These are phyloP conservation scores for Opeltia flavorubescens DNA, from an alignment of 495 filamentous ascomycete species.

Conservation along the genomic window DNA sequence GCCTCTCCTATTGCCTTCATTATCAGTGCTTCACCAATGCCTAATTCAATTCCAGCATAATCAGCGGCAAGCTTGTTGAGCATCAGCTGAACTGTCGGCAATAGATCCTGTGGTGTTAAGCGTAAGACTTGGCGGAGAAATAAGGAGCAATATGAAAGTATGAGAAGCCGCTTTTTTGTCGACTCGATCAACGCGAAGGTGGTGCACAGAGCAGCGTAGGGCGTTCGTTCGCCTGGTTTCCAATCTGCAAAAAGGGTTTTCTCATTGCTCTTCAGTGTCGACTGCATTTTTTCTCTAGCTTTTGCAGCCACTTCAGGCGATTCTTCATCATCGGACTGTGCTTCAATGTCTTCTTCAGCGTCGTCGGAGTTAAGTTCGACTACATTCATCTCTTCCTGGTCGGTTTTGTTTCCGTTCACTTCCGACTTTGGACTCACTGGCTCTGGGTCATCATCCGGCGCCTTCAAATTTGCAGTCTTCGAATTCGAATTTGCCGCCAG, in stretches of 20 bases:
- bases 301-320: conserved; percentile 64
- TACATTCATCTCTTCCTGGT: conserved; percentile 14
- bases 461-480: not conserved
- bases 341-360: conserved; percentile 35
- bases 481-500: not conserved
- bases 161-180: conserved; percentile 79
- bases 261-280: conserved; percentile 44
- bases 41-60: conserved; percentile 88
- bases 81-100: conserved; percentile 85
- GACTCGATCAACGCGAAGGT: conserved; percentile 90
- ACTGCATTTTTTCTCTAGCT: conserved; percentile 71
- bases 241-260: conserved; percentile 91
- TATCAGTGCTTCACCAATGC: conserved; percentile 92
- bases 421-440: not conserved
- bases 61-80: conserved; percentile 95
- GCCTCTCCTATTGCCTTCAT: conserved; percentile 97
- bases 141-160: conserved; percentile 72
- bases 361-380: conserved; percentile 7
- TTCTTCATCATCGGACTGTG: conserved; percentile 51
- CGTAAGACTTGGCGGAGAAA: conserved; percentile 89
- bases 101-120: conserved; percentile 74
- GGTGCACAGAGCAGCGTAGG: conserved; percentile 86
- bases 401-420: not conserved
- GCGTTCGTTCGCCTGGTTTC: conserved; percentile 74
- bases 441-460: not conserved